Evolutionary conservation across 305 asterid species (phyloP).

Genomic region (Solanum hybrid): DNA sequence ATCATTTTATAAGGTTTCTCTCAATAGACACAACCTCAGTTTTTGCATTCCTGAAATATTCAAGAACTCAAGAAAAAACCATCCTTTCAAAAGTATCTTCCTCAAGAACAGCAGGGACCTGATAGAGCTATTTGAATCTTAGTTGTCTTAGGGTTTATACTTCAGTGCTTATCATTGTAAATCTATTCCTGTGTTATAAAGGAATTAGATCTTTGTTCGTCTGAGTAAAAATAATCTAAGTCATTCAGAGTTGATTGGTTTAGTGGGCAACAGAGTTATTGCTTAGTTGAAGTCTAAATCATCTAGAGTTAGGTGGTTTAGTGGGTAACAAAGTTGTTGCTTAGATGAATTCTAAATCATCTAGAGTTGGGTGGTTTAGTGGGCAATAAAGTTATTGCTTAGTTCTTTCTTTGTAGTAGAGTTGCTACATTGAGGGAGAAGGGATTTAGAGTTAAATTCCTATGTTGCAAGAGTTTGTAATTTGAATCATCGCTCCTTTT

Average conservation of each 20-base stretch:
- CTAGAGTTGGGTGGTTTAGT: not conserved
- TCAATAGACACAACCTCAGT: not conserved
- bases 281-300: not conserved
- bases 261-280: not conserved
- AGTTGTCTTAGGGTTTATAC: not conserved
- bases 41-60: not conserved
- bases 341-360: not conserved
- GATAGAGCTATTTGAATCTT: not conserved
- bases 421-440: not conserved
- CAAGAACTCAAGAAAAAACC: not conserved
- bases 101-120: not conserved
- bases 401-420: not conserved
- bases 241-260: not conserved
- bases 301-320: not conserved
- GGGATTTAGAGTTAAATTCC: not conserved
- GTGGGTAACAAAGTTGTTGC: not conserved
- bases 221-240: not conserved
- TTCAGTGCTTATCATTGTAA: not conserved
- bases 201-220: not conserved
- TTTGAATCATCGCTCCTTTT: not conserved
- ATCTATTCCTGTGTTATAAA: no score
- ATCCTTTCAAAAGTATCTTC: not conserved
- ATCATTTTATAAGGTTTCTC: not conserved
- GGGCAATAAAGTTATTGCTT: not conserved
- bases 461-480: not conserved